Evolutionary conservation across 306 rosid species (phyloP).

Genomic region (Cucumis hystrix): DNA sequence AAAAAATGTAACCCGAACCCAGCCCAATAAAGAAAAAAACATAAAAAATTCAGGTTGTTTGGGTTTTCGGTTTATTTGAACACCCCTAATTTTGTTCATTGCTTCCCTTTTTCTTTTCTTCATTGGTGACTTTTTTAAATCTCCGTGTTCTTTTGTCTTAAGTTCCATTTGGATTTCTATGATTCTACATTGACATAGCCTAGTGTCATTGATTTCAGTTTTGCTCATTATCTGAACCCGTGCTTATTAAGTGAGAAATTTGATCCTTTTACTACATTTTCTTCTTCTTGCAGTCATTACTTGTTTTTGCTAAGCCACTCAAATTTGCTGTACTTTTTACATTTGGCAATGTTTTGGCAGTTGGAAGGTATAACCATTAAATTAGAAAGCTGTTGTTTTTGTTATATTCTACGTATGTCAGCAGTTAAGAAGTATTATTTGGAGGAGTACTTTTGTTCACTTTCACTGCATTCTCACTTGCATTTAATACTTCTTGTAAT

Average conservation of each 20-base stretch:
- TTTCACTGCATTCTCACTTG: not conserved
- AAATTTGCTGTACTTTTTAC: conserved; percentile 79
- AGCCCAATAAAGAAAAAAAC: no score
- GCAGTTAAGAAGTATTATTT: not conserved
- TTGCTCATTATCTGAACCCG: not conserved
- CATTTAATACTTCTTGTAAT: not conserved
- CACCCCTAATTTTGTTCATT: not conserved
- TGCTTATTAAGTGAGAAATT: conserved; percentile 1
- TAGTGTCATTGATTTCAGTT: not conserved
- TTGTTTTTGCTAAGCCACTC: conserved; percentile 71
- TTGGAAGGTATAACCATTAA: conserved; percentile 62
- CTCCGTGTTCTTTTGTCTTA: not conserved
- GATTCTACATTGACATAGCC: not conserved
- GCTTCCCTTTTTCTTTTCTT: not conserved
- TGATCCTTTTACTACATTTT: conserved; percentile 7
- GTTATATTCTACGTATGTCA: not conserved
- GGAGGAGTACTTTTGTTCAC: not conserved
- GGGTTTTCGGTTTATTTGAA: no score
- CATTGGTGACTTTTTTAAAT: not conserved
- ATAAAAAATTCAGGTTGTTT: no score
- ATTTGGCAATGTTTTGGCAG: conserved; percentile 77
- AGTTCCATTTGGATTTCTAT: not conserved
- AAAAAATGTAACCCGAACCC: no score
- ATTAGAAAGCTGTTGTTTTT: not conserved
- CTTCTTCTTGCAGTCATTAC: conserved; percentile 62